phyloP scores from a whole-genome alignment of 305 asterid species.

The Withania somnifera region DNA sequence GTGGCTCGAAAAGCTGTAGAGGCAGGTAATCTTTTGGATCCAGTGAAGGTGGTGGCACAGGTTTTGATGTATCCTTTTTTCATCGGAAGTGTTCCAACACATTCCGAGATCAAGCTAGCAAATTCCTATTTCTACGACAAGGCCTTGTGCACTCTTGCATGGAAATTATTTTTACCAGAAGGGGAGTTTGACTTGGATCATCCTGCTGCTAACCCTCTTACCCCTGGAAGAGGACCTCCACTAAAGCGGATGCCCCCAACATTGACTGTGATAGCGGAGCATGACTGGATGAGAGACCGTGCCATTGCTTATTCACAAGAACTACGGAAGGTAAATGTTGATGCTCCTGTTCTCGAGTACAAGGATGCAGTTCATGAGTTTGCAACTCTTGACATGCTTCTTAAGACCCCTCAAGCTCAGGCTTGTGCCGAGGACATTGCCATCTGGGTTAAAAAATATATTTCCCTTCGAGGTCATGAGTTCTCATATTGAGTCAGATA shows the following conservation, averaged over 20 bases:
- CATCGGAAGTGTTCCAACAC: slow-evolving; percentile 81
- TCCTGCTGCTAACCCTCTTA: slow-evolving; percentile 72
- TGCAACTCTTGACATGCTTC: slow-evolving; percentile 81
- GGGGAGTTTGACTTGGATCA: slow-evolving; percentile 66
- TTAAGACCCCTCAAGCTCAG: slow-evolving; percentile 82
- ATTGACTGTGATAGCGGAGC: slow-evolving; percentile 75
- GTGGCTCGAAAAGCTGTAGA: slow-evolving; percentile 73
- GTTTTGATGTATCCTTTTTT: slow-evolving; percentile 90
- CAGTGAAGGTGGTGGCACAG: slow-evolving; percentile 89
- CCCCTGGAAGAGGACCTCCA: slow-evolving; percentile 50
- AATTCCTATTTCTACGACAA: slow-evolving; percentile 92
- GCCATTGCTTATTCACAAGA: slow-evolving; percentile 88
- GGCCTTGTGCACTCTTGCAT: slow-evolving; percentile 67
- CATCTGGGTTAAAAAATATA: slow-evolving; percentile 81
- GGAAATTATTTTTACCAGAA: slow-evolving; percentile 73
- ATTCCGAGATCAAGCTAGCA: slow-evolving; percentile 67
- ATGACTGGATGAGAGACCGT: slow-evolving; percentile 88
- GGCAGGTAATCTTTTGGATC: slow-evolving; percentile 66
- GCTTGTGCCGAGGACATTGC: slow-evolving; percentile 82
- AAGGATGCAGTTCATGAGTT: slow-evolving; percentile 84
- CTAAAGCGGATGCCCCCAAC: slow-evolving; percentile 88
- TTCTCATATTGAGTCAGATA: slow-evolving; percentile 54
- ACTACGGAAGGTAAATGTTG: slow-evolving; percentile 73
- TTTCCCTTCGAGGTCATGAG: slow-evolving; percentile 80
- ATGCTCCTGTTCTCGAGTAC: slow-evolving; percentile 74